phyloP scores from a whole-genome alignment of 495 filamentous ascomycete species.

The Aspergillus incahuasiensis region DNA sequence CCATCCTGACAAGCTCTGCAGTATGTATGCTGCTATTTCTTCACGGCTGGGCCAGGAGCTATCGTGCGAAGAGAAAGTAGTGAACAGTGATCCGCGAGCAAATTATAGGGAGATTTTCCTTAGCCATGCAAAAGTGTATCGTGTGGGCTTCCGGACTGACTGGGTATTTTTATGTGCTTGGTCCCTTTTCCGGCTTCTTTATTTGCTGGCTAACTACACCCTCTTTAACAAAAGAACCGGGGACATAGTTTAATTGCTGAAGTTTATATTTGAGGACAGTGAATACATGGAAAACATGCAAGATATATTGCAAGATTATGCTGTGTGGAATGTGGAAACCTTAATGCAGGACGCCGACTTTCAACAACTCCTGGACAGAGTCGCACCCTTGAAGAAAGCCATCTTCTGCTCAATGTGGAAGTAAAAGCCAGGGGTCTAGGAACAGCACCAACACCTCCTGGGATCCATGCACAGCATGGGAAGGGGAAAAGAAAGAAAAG shows the following conservation, averaged over 20 bases:
- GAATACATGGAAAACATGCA: constrained; percentile 20
- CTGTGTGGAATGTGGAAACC: constrained; percentile 24
- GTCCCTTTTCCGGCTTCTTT: constrained; percentile 26
- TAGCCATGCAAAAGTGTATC: constrained; percentile 27
- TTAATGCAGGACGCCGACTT: constrained; percentile 27
- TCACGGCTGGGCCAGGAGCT: constrained; percentile 8
- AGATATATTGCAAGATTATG: constrained; percentile 23
- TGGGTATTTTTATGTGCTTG: constrained; percentile 24
- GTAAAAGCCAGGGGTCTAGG: constrained; percentile 4
- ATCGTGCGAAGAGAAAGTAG: background rate
- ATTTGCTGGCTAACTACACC: constrained; percentile 24
- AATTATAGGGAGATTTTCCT: constrained; percentile 30
- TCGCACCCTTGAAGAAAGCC: constrained; percentile 12
- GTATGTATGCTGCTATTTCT: constrained; percentile 4
- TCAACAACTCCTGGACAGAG: constrained; percentile 8
- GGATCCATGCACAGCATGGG: background rate
- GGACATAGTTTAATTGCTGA: constrained; percentile 28
- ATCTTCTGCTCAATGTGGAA: constrained; percentile 17
- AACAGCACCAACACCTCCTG: background rate
- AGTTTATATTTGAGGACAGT: constrained; percentile 31
- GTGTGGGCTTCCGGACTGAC: constrained; percentile 24
- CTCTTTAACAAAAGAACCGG: constrained; percentile 24
- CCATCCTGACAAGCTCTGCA: constrained; percentile 1
- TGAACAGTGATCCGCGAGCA: constrained; percentile 11
- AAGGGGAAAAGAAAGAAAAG: background rate